Evolutionary conservation across 257 asterid genomes (phyloP), one percentile per base, ranked within the genome.

Genomic region (Nicotiana otophora): DNA sequence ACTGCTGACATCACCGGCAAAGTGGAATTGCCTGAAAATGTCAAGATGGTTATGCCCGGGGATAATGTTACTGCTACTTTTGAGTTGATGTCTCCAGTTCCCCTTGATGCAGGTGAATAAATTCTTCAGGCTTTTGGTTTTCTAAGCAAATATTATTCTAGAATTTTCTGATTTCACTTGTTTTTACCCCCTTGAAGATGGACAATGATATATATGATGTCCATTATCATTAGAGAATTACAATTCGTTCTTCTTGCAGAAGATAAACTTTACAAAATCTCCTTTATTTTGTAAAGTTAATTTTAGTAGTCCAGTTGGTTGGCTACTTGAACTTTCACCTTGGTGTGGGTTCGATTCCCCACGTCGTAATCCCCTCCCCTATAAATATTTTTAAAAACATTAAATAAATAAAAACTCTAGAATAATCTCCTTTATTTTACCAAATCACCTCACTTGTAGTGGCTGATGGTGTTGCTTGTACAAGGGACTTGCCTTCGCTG

Each of bases 11-110:
- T 96, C 83, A 96, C 98, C 10, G 99, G 99, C 61, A 96, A 92
- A 85, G 98, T 96, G 39, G 97, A 96, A 89, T 87, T 96, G 87
- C 99, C 99, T 2, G 98, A 93, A 90, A 93, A 91, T 77, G 98
- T 97, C 70, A 97, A 95, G 95, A 97, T 97, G 99, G 99, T 97
- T 84, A 97, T 97, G 98, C 99, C 99, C 1, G 99, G 99, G 77
- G 99, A 97, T 92, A 97, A 95, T 81, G 98, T 97, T 61, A 93
- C 99, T 74, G 99, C 99, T 68, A 89, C 90, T 79, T 97, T 97
- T 72, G 97, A 93, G 88, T 91, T 96, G 66, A 94, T 93, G 28
- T 92, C 85, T 84, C 96, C 98, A 0, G 98, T 94, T 81, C 98
- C 99, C 53, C 92, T 96, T 16, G 98, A 94, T 84, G 86, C 94